Percentiles rank a stretch among this genome's conserved stretches.
Evolutionary conservation across 148 eudicot species (phyloP).

Genomic region (Agrostemma githago): DNA sequence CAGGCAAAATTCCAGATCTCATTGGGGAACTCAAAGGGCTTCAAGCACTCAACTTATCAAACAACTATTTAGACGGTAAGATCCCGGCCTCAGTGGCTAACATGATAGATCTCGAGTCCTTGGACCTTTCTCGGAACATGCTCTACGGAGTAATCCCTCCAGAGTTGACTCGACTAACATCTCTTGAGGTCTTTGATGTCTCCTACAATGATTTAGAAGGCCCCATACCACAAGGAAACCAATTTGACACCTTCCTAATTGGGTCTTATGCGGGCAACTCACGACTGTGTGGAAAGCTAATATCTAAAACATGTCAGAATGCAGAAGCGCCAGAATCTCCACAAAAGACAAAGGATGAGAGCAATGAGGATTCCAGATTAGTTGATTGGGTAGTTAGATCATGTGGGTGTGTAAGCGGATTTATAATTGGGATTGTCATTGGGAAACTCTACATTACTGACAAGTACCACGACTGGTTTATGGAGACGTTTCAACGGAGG

Average conservation of each 20-base stretch:
- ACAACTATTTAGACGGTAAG: constrained; percentile 25
- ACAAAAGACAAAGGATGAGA: not conserved
- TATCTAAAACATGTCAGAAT: constrained; percentile 12
- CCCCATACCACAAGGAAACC: constrained; percentile 24
- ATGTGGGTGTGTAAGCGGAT: constrained; percentile 28
- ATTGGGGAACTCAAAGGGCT: constrained; percentile 26
- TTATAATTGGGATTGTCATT: constrained; percentile 17
- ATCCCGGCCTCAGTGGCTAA: constrained; percentile 31
- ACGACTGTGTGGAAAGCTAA: constrained; percentile 29
- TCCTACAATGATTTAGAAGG: constrained; percentile 32
- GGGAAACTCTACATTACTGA: constrained; percentile 16
- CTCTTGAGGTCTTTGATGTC: constrained; percentile 25
- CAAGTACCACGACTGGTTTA: constrained; percentile 13
- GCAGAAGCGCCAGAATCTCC: not conserved
- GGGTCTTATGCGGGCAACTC: constrained; percentile 29
- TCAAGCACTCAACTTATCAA: constrained; percentile 33
- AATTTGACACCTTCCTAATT: constrained; percentile 27
- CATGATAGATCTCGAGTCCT: constrained; percentile 22
- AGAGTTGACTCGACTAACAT: constrained; percentile 15
- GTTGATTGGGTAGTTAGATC: constrained; percentile 30
- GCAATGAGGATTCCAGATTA: not conserved
- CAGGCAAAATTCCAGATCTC: constrained; percentile 28
- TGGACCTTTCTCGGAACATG: constrained; percentile 35
- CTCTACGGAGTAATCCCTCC: constrained; percentile 34
- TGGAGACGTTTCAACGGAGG: constrained; percentile 13